These are phyloP conservation scores for Yarrowia deformans DNA, from an alignment of 805 yeast species.

Conservation along the genomic window DNA sequence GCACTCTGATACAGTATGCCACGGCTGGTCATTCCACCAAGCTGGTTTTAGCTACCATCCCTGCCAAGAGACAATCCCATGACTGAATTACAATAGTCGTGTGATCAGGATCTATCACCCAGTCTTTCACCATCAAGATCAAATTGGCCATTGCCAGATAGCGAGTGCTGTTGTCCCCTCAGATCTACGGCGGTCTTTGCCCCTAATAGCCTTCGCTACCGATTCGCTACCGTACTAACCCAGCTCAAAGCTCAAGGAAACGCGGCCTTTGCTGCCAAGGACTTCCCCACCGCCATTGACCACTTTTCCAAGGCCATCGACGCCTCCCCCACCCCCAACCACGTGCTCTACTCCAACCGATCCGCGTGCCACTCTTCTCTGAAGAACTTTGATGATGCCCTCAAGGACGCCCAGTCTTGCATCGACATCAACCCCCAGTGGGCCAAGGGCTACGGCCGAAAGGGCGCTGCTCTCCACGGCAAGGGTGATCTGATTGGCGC, in stretches of 20 bases:
- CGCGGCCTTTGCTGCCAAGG: slow-evolving; percentile 88
- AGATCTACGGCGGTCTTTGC: too few relatives aligned
- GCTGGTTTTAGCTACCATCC: too few relatives aligned
- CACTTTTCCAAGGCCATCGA: slow-evolving; percentile 86
- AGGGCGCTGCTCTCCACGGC: slow-evolving; percentile 94
- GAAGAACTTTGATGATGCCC: slow-evolving; percentile 74
- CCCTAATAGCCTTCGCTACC: too few relatives aligned
- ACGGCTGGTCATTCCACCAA: too few relatives aligned
- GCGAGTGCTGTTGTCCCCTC: too few relatives aligned
- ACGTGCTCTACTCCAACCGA: slow-evolving; percentile 90
- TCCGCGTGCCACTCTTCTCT: slow-evolving; percentile 89
- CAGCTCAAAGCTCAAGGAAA: slow-evolving; percentile 86
- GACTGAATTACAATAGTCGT: too few relatives aligned
- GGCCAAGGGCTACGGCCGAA: slow-evolving; percentile 96
- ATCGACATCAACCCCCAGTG: slow-evolving; percentile 80
- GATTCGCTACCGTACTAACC: slow-evolving; percentile 9
- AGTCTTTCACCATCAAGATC: too few relatives aligned
- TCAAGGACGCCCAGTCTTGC: slow-evolving; percentile 85
- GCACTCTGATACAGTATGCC: too few relatives aligned
- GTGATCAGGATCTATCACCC: too few relatives aligned
- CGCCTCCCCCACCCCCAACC: slow-evolving; percentile 81
- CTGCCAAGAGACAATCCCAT: too few relatives aligned
- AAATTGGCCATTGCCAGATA: too few relatives aligned
- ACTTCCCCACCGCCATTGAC: slow-evolving; percentile 80
- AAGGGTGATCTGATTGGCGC: slow-evolving; percentile 81